Base-by-base conservation (phyloP, 1,139 yeast species). In the Yamadazyma epiphylla region DNA sequence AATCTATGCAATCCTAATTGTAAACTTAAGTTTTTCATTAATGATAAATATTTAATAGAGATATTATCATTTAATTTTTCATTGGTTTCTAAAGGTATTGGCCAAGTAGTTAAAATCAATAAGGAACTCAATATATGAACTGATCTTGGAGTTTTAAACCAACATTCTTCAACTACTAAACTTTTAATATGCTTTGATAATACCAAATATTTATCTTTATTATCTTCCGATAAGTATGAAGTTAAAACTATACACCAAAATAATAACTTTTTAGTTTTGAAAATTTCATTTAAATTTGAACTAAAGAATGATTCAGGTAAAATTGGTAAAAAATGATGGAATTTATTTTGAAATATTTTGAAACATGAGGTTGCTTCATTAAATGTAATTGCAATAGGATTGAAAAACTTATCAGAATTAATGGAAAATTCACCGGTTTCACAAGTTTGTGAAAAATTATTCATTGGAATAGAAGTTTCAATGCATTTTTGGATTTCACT, bases 111-210 rank as follows among this genome's bases (percentile, higher is more conserved):
- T 32, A 68, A 55, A 16, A 68, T 56, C 26, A 67, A 49, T 28
- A 68, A 53, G 3, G 73, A 56, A 5, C 64, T 53, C 19, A 68
- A 46, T 6, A 66, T 59, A 38, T 63, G 65, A 12, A 67, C 60
- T 15, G 70, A 63, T 39, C 74, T 54, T 8, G 74, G 74, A 15
- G 74, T 68, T 28, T 58, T 53, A 32, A 62, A 50, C 74, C 74
- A 68, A 45, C 73, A 65, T 33, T 55, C 60, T 28, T 56, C 57
- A 26, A 66, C 73, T 24, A 67, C 71, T 41, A 66, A 51, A 13
- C 56, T 43, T 35, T 64, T 64, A 22, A 67, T 49, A 34, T 66
- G 71, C 14, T 53, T 50, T 2, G 59, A 40, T 26, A 68, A 49
- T 7, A 32, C 37, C 20, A 40, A 29, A 41, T 65, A 65, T 22